phyloP scores from a whole-genome alignment of 179 eudicot genomes.

The Sideroxylon spinosum region DNA sequence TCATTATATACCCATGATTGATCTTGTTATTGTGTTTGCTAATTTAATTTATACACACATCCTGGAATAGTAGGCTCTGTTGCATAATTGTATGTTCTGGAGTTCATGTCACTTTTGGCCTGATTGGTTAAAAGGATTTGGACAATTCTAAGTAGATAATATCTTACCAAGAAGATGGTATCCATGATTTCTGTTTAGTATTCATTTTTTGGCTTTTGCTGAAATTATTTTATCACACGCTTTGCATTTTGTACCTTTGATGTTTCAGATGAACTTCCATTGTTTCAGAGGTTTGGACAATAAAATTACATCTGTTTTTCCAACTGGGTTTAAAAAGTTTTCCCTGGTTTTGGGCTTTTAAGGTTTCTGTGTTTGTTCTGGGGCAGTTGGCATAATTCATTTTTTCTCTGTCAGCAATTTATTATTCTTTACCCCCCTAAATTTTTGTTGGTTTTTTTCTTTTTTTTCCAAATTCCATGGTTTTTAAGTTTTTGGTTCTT shows the following conservation, averaged over 20 bases:
- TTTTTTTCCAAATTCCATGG: neutral
- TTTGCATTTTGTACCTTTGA: too few relatives aligned
- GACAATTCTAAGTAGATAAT: neutral
- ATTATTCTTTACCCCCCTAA: too few relatives aligned
- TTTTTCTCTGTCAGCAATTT: neutral
- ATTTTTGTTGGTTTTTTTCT: neutral
- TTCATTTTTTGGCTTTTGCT: neutral
- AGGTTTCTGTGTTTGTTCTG: neutral
- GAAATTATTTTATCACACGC: too few relatives aligned
- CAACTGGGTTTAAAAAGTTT: neutral
- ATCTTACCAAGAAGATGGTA: neutral
- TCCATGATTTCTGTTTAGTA: neutral
- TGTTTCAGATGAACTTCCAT: constrained; percentile 9
- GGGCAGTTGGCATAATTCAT: neutral
- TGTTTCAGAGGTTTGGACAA: neutral
- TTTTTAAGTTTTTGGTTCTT: neutral
- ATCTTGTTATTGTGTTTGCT: neutral
- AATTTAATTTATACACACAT: neutral
- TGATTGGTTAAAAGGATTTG: neutral
- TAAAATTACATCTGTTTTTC: neutral
- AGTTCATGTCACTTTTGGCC: neutral
- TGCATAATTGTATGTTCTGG: neutral
- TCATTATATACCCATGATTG: neutral
- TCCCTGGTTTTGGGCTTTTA: constrained; percentile 1
- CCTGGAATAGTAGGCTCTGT: neutral